These are phyloP conservation scores for Cladosporium halotolerans DNA, from an alignment of 2,329 filamentous ascomycete species.

Conservation along the genomic window DNA sequence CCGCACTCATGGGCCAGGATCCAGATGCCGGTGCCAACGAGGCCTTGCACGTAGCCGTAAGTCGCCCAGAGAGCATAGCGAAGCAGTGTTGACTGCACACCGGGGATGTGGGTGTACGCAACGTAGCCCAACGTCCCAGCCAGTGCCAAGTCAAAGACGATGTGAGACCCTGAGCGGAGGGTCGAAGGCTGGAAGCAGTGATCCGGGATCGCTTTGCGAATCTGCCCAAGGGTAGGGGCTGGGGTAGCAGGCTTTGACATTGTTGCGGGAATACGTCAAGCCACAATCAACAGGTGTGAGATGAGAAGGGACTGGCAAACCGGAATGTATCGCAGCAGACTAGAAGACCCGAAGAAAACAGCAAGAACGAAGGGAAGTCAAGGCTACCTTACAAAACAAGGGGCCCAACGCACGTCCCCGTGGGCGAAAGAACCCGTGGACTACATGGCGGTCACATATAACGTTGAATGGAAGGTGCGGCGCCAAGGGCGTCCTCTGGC, in stretches of 20 bases:
- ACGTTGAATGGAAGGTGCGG: too few relatives aligned
- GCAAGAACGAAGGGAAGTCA: too few relatives aligned
- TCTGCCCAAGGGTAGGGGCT: background rate
- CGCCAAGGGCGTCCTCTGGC: too few relatives aligned
- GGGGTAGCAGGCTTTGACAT: background rate
- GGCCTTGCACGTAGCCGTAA: constrained; percentile 60
- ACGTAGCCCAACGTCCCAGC: background rate
- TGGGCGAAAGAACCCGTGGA: too few relatives aligned
- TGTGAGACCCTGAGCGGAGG: background rate
- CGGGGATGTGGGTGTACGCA: background rate
- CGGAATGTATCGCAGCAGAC: too few relatives aligned
- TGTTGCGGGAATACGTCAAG: too few relatives aligned
- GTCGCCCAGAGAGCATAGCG: background rate
- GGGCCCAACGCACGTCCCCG: too few relatives aligned
- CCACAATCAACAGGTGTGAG: too few relatives aligned
- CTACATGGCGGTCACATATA: too few relatives aligned
- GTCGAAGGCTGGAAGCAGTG: background rate
- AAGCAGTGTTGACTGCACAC: background rate
- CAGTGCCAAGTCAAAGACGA: background rate
- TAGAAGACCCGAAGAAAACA: too few relatives aligned
- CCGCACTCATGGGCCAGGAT: constrained; percentile 66
- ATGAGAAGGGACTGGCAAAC: too few relatives aligned
- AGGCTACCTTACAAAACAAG: too few relatives aligned
- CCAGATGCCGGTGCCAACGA: constrained; percentile 63
- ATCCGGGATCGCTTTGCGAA: background rate